phyloP scores from a whole-genome alignment of 2,329 filamentous ascomycete genomes.

The Fusarium austroafricanum region DNA sequence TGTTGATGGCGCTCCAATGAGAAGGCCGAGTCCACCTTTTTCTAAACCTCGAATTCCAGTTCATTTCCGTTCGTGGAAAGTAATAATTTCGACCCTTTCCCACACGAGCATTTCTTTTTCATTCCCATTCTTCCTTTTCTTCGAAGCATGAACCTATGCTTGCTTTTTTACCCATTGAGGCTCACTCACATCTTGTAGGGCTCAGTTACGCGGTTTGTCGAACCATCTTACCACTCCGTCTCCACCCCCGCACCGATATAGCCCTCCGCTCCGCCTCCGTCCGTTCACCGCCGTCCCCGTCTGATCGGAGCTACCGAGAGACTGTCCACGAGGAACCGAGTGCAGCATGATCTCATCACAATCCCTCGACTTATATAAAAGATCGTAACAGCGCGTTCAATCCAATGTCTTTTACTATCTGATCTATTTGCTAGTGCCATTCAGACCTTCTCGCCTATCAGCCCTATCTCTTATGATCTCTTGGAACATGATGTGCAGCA shows the following conservation, averaged over 20 bases:
- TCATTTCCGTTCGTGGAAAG: slow-evolving; percentile 37
- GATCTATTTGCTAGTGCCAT: not conserved
- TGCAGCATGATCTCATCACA: slow-evolving; percentile 17
- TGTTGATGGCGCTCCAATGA: slow-evolving; percentile 41
- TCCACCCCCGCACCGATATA: slow-evolving; percentile 42
- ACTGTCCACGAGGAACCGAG: slow-evolving; percentile 21
- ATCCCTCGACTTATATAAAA: not conserved
- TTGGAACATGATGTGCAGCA: not conserved
- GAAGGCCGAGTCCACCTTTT: slow-evolving; percentile 40
- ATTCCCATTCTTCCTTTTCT: not conserved
- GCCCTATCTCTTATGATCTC: not conserved
- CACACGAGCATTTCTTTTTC: slow-evolving; percentile 1
- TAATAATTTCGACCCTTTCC: slow-evolving; percentile 17
- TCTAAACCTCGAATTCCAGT: slow-evolving; percentile 37
- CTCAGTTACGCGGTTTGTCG: slow-evolving; percentile 18
- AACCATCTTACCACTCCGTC: slow-evolving; percentile 18
- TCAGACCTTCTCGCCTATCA: not conserved
- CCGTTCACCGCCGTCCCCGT: slow-evolving; percentile 42
- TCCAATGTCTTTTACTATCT: not conserved
- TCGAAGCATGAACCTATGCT: not conserved
- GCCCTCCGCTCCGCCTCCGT: slow-evolving; percentile 44
- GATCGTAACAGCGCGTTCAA: no score
- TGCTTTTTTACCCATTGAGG: not conserved
- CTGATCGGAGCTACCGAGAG: slow-evolving; percentile 33
- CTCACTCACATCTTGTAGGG: not conserved